Conservation (phyloP, 495 filamentous ascomycete genomes). For the Beverwykella pulmonaria region DNA sequence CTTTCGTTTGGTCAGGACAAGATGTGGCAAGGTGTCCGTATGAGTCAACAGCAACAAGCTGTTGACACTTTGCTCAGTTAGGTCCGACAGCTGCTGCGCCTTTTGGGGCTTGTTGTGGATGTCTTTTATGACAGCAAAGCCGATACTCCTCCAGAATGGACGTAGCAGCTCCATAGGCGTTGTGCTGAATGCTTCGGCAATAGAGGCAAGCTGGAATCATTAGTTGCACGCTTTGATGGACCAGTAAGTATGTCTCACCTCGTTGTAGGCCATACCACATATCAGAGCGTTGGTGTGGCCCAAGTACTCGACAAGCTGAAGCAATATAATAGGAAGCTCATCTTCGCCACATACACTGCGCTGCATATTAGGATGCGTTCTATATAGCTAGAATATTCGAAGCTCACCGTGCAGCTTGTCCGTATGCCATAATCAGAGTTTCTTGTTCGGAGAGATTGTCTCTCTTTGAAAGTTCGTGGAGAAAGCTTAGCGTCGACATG, state of each 20-base stretch:
- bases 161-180: slow-evolving; percentile 69
- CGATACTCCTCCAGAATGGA: slow-evolving; percentile 85
- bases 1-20: slow-evolving; percentile 74
- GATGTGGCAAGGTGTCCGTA: slow-evolving; percentile 75
- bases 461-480: slow-evolving; percentile 70
- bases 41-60: slow-evolving; percentile 80
- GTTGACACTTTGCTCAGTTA: slow-evolving; percentile 70
- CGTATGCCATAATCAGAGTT: slow-evolving; percentile 81
- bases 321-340: slow-evolving; percentile 80
- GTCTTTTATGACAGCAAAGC: slow-evolving; percentile 77
- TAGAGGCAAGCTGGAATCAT: slow-evolving; percentile 52
- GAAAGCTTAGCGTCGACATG: slow-evolving; percentile 64
- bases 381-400: slow-evolving; percentile 31
- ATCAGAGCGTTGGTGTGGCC: slow-evolving; percentile 80
- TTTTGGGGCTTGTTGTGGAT: slow-evolving; percentile 78
- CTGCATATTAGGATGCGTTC: slow-evolving; percentile 12
- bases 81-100: slow-evolving; percentile 74
- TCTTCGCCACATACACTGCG: slow-evolving; percentile 66
- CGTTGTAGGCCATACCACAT: slow-evolving; percentile 76
- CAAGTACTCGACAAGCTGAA: slow-evolving; percentile 82
- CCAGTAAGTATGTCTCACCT: slow-evolving; percentile 54
- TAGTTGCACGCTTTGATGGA: slow-evolving; percentile 4
- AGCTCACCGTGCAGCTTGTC: slow-evolving; percentile 69
- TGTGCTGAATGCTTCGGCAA: slow-evolving; percentile 64
- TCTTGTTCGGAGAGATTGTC: slow-evolving; percentile 69